These are phyloP conservation scores for Hsuehochloa calcarea DNA, from an alignment of 176 grass and related monocot genomes.

Conservation along the genomic window DNA sequence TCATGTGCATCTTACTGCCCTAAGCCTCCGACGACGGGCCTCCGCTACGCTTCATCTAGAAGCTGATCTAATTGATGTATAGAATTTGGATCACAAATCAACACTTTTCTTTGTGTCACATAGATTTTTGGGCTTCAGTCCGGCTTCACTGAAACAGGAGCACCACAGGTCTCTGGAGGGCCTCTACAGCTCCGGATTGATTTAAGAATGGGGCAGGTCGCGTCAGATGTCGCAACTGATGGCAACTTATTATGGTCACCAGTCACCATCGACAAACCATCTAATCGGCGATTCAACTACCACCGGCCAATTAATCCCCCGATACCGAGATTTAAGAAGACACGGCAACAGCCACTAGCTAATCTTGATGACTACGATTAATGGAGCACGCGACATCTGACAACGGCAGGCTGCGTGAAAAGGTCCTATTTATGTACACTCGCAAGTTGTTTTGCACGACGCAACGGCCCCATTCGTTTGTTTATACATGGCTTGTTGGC, in stretches of 20 bases:
- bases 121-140: background rate
- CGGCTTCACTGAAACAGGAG: background rate
- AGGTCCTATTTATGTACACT: background rate
- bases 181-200: background rate
- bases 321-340: background rate
- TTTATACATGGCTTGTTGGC: background rate
- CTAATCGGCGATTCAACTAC: background rate
- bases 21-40: no score
- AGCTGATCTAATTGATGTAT: no score
- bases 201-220: background rate
- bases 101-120: background rate
- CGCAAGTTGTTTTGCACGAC: background rate
- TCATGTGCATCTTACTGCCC: no score
- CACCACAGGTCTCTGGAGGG: background rate
- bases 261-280: background rate
- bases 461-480: background rate
- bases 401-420: background rate
- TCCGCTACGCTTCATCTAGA: no score
- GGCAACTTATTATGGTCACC: background rate
- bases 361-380: background rate
- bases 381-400: background rate
- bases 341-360: background rate
- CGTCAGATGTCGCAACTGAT: background rate
- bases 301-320: background rate
- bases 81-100: no score